Conservation (phyloP, 1,284 basidiomycete genomes). For the Stygiomarasmius scandens region DNA sequence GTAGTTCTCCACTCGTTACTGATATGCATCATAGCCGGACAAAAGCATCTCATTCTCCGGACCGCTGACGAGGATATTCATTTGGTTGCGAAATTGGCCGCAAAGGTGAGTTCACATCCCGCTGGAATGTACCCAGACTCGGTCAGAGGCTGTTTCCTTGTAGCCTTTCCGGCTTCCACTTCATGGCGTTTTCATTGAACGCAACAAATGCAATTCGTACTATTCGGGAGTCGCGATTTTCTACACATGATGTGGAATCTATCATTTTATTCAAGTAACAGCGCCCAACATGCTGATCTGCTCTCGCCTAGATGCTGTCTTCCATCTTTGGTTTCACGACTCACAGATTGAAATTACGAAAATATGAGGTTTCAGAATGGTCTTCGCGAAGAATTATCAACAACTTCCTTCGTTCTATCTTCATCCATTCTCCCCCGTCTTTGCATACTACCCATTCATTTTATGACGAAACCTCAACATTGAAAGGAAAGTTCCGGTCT, state of each 20-base stretch:
- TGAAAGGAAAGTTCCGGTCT: constrained; percentile 23
- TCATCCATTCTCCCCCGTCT: constrained; percentile 39
- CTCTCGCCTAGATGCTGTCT: constrained; percentile 50
- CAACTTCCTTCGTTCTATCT: constrained; percentile 57
- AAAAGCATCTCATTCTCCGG: constrained; percentile 63
- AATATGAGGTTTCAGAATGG: constrained; percentile 19
- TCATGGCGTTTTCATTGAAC: neutral
- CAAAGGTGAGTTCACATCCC: constrained; percentile 47
- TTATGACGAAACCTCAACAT: constrained; percentile 30
- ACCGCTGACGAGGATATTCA: constrained; percentile 62
- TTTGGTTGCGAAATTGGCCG: constrained; percentile 54
- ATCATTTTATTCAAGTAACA: neutral
- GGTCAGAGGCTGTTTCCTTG: too few relatives aligned
- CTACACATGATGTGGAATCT: too few relatives aligned
- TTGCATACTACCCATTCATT: constrained; percentile 12
- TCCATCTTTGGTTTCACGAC: constrained; percentile 60
- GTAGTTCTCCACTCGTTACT: constrained; percentile 68
- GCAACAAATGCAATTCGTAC: neutral
- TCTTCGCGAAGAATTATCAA: constrained; percentile 19
- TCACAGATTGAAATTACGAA: constrained; percentile 57
- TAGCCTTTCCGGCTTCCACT: too few relatives aligned
- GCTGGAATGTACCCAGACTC: neutral
- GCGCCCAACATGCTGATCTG: neutral
- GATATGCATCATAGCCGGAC: constrained; percentile 61
- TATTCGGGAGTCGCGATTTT: neutral